Base-by-base conservation (phyloP, 768 basidiomycete genomes). In the Psilocybe azurescens region DNA sequence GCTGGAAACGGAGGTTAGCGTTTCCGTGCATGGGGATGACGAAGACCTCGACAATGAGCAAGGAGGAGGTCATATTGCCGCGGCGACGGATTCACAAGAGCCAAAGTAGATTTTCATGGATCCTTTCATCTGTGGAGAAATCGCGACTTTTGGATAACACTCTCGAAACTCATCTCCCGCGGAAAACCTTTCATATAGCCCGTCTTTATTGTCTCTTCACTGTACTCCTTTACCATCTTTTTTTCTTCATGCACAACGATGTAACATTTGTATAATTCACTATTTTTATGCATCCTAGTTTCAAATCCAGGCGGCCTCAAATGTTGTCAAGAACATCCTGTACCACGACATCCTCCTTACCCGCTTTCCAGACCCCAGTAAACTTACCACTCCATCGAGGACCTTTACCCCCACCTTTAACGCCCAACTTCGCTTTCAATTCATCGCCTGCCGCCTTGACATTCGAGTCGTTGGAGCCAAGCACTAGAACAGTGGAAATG, bases 361-460 rank as follows among this genome's bases (percentile, higher is more conserved):
- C 73, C 16, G 77, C 79, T 67, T 81, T 83, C 89, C 89, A 90
- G 13, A 86, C 81, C 0, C 91, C 91, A 6, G 73, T 79, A 58
- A 81, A 83, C 71, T 93, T 89, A 9, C 92, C 91, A 63, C 91
- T 92, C 89, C 91, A 93, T 66, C 83, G 84, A 16, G 77, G 65
- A 1, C 90, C 91, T 69, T 89, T 92, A 3, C 92, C 91, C 10
- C 93, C 93, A 6, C 93, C 93, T 75, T 89, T 94, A 51, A 90
- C 79, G 8, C 79, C 78, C 30, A 90, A 75, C 64, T 81, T 86
- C 4, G 74, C 69, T 71, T 86, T 91, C 47, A 90, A 70, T 28
- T 71, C 77, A 3, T 87, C 87, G 2, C 89, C 89, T 1, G 74
- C 75, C 63, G 75, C 78, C 72, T 88, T 90, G 16, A 91, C 88